These are phyloP conservation scores for Fusarium sp. DNA, from an alignment of 2,329 filamentous ascomycete species.

Conservation along the genomic window DNA sequence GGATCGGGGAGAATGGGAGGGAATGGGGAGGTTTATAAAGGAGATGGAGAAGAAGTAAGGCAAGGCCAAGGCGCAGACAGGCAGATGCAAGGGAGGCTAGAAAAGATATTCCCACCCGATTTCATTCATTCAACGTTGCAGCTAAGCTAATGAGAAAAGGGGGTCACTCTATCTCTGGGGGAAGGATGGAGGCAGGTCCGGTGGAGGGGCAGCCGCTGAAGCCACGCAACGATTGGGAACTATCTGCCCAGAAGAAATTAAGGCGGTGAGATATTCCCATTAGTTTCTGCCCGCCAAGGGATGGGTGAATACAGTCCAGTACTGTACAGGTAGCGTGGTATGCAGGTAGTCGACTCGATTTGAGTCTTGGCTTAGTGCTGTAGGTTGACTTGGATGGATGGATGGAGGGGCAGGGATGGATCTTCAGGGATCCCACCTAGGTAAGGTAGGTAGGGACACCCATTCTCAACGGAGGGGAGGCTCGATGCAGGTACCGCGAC, in stretches of 20 bases:
- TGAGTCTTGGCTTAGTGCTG: neutral
- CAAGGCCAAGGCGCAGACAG: neutral
- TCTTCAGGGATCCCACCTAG: conserved; percentile 32
- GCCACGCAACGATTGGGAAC: conserved; percentile 42
- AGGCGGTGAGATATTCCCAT: conserved; percentile 47
- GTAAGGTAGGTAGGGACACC: neutral
- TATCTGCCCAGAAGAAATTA: conserved; percentile 40
- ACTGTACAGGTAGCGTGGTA: conserved; percentile 17
- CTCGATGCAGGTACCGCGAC: conserved; percentile 38
- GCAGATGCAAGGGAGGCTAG: conserved; percentile 36
- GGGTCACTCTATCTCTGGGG: conserved; percentile 28
- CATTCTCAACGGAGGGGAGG: conserved; percentile 21
- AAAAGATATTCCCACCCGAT: conserved; percentile 41
- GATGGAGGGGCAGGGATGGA: conserved; percentile 35
- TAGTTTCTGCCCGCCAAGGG: conserved; percentile 43
- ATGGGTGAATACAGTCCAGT: conserved; percentile 8
- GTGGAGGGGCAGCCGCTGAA: conserved; percentile 39
- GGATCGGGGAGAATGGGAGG: conserved; percentile 17
- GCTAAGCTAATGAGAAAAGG: conserved; percentile 37
- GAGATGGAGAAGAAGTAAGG: conserved; percentile 20
- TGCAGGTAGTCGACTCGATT: conserved; percentile 34
- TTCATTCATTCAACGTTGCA: conserved; percentile 39
- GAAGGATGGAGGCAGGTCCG: conserved; percentile 20
- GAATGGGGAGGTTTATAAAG: conserved; percentile 42
- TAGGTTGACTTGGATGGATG: conserved; percentile 33